Evolutionary conservation across 192 early-diverging fungal species (phyloP).

Genomic region (Umbelopsis ramanniana): DNA sequence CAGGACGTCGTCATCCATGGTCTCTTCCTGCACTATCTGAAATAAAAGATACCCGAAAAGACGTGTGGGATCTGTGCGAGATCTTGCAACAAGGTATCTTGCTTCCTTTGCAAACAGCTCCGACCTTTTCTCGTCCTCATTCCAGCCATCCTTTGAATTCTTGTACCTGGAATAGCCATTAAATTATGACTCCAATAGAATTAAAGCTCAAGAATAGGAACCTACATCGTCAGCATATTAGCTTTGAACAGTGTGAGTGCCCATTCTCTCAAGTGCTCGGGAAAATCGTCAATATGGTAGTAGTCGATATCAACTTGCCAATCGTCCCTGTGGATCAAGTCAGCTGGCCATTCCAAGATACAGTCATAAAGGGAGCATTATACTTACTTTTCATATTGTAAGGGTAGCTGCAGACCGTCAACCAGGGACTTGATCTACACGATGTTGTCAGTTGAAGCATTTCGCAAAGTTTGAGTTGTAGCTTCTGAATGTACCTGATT

Average conservation of each 20-base stretch:
- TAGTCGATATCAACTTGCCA: constrained; percentile 38
- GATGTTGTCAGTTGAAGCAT: neutral
- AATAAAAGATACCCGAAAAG: constrained; percentile 64
- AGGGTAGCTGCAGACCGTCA: constrained; percentile 11
- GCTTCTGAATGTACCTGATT: constrained; percentile 5
- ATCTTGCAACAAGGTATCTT: constrained; percentile 58
- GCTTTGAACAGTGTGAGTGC: constrained; percentile 59
- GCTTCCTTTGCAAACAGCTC: constrained; percentile 62
- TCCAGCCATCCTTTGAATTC: constrained; percentile 70
- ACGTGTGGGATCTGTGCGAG: constrained; percentile 32
- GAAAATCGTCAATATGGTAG: constrained; percentile 46
- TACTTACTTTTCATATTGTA: constrained; percentile 30
- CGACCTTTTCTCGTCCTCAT: constrained; percentile 52
- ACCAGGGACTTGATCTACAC: constrained; percentile 7
- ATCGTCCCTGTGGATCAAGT: constrained; percentile 18
- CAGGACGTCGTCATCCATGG: constrained; percentile 54
- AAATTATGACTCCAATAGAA: neutral
- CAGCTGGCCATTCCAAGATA: neutral
- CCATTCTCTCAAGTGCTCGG: constrained; percentile 48
- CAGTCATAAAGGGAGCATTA: neutral
- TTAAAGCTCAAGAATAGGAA: neutral
- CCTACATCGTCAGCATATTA: constrained; percentile 66
- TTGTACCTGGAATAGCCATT: constrained; percentile 47
- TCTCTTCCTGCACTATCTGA: constrained; percentile 68
- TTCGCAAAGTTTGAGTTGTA: neutral